A percentile compares a stretch with the other conserved stretches of the same genome.
Conservation (phyloP, 2,329 filamentous ascomycete genomes). For the Davidsoniella australis region DNA sequence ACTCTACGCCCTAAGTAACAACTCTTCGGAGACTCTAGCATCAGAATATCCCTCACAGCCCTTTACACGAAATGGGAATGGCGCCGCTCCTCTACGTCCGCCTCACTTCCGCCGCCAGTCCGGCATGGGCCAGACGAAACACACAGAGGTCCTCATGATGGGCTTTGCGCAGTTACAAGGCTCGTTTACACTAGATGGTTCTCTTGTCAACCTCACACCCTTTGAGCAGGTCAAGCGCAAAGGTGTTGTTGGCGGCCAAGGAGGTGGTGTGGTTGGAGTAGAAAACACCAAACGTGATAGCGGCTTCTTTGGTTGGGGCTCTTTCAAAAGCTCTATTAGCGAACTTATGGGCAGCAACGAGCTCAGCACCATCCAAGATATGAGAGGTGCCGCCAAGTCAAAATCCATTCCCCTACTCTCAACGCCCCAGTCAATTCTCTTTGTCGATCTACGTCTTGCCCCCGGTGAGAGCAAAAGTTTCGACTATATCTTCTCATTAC, state of each 20-base stretch:
- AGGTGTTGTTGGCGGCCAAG: slow-evolving; percentile 73
- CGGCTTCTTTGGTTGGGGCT: slow-evolving; percentile 73
- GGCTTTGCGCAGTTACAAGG: slow-evolving; percentile 90
- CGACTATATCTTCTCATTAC: slow-evolving; percentile 72
- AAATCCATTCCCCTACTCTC: slow-evolving; percentile 83
- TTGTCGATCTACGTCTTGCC: slow-evolving; percentile 75
- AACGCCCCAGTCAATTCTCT: slow-evolving; percentile 86
- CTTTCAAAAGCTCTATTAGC: slow-evolving; percentile 71
- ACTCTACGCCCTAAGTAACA: slow-evolving; percentile 87
- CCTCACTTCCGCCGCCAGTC: slow-evolving; percentile 31
- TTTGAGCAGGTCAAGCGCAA: slow-evolving; percentile 96
- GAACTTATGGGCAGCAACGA: slow-evolving; percentile 76
- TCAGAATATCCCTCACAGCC: slow-evolving; percentile 64
- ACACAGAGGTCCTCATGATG: slow-evolving; percentile 84
- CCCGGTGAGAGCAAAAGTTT: slow-evolving; percentile 81
- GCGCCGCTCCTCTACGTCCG: slow-evolving; percentile 19
- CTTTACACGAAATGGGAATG: slow-evolving; percentile 15
- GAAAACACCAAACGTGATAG: slow-evolving; percentile 58
- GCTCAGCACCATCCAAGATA: slow-evolving; percentile 85
- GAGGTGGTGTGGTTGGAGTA: slow-evolving; percentile 69
- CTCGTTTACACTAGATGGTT: slow-evolving; percentile 81
- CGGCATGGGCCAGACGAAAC: slow-evolving; percentile 25
- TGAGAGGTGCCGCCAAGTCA: slow-evolving; percentile 73
- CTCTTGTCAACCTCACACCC: slow-evolving; percentile 69
- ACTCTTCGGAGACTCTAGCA: slow-evolving; percentile 80